These are phyloP conservation scores for Diaporthe destruens DNA, from an alignment of 2,329 filamentous ascomycete species.

Conservation along the genomic window DNA sequence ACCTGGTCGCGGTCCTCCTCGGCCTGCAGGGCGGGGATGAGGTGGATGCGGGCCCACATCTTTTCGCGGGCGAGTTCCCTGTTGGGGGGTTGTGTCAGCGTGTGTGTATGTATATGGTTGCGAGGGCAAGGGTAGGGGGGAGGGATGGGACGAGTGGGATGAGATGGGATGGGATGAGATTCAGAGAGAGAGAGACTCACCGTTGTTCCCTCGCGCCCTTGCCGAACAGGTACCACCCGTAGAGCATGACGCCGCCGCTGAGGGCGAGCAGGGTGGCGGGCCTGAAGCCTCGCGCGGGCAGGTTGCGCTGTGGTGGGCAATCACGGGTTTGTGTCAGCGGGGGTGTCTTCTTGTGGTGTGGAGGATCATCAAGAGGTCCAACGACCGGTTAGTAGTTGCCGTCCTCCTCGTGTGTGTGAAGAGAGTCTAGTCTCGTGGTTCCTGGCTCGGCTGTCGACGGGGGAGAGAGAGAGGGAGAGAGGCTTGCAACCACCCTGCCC, in stretches of 20 bases:
- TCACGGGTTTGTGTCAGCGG: too few species aligned
- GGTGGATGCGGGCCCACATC: slow-evolving; percentile 96
- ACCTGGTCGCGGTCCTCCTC: slow-evolving; percentile 98
- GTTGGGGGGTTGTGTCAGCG: slow-evolving; percentile 35
- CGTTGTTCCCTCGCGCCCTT: slow-evolving; percentile 90
- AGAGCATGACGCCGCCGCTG: slow-evolving; percentile 83
- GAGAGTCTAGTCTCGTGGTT: too few species aligned
- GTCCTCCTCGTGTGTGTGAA: slow-evolving; percentile 6
- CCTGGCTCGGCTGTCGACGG: too few species aligned
- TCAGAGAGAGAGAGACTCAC: slow-evolving; percentile 64
- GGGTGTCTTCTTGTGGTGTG: too few species aligned
- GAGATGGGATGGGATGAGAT: too few species aligned
- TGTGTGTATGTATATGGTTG: neutral
- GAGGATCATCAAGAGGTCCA: too few species aligned
- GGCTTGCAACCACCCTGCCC: too few species aligned
- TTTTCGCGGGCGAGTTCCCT: slow-evolving; percentile 97
- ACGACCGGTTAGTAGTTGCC: too few species aligned
- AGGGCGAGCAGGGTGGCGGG: slow-evolving; percentile 83
- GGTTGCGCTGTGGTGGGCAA: slow-evolving; percentile 76
- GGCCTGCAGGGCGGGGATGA: slow-evolving; percentile 93
- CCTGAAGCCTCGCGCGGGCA: slow-evolving; percentile 90
- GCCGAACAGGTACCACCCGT: slow-evolving; percentile 89
- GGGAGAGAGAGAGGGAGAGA: too few species aligned
- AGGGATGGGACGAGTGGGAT: neutral
- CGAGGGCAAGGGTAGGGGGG: neutral